Percentiles rank a stretch among this genome's conserved stretches.
These are phyloP conservation scores for Lumnitzera racemosa DNA, from an alignment of 345 rosid genomes.

Conservation along the genomic window DNA sequence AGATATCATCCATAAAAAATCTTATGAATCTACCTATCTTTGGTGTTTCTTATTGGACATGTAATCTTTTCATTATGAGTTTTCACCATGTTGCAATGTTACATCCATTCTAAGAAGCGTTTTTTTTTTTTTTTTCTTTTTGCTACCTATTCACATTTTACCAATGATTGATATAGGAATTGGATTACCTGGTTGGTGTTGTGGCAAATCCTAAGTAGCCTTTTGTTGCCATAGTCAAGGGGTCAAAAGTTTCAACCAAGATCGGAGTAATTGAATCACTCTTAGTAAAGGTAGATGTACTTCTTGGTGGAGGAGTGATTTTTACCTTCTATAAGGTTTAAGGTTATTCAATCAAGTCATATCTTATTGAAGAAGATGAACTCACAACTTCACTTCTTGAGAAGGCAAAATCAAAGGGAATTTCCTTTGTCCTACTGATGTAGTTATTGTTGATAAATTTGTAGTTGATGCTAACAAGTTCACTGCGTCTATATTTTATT, in stretches of 20 bases:
- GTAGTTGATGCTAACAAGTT: slow-evolving; percentile 91
- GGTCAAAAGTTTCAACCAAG: slow-evolving; percentile 88
- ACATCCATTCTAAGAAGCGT: no score
- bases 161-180: slow-evolving; percentile 41
- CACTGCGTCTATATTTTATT: background rate
- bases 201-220: slow-evolving; percentile 87
- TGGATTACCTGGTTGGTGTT: slow-evolving; percentile 94
- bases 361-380: slow-evolving; percentile 88
- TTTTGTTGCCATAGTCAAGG: slow-evolving; percentile 92
- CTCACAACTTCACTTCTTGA: slow-evolving; percentile 72
- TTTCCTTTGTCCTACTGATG: slow-evolving; percentile 75
- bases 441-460: slow-evolving; percentile 84
- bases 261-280: slow-evolving; percentile 94
- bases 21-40: no score
- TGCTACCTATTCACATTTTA: background rate
- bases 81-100: background rate
- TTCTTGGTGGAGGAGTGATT: slow-evolving; percentile 98
- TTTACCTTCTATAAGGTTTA: slow-evolving; percentile 98
- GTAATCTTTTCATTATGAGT: background rate
- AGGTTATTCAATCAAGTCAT: slow-evolving; percentile 68
- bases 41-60: no score
- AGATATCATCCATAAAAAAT: no score
- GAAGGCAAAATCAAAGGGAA: slow-evolving; percentile 91
- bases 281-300: slow-evolving; percentile 68
- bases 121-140: no score